Percentiles rank a stretch among this genome's conserved stretches.
Evolutionary conservation across 495 filamentous ascomycete genomes (phyloP).

Genomic region (Xylaria intraflava): DNA sequence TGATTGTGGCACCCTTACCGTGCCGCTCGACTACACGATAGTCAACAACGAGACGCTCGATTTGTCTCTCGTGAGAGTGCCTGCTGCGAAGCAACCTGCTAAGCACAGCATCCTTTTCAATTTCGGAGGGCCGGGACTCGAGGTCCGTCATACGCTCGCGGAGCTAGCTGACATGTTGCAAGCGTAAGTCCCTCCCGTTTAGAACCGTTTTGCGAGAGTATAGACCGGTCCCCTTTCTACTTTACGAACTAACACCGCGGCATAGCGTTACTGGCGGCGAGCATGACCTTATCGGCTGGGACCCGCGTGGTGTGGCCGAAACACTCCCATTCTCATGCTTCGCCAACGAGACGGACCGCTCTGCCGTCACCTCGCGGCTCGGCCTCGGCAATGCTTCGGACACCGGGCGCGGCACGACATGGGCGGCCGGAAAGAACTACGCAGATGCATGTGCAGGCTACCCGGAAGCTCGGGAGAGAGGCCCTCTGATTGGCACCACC

Average conservation of each 20-base stretch:
- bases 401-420: conserved; percentile 17
- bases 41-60: conserved; percentile 22
- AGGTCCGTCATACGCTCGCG: conserved; percentile 13
- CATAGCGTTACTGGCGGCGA: conserved; percentile 25
- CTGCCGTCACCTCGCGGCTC: background rate
- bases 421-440: conserved; percentile 13
- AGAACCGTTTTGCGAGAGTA: too few species aligned
- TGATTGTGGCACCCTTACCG: conserved; percentile 31
- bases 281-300: conserved; percentile 35
- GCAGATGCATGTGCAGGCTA: conserved; percentile 12
- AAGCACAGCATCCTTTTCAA: conserved; percentile 37
- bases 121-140: conserved; percentile 37
- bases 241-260: background rate
- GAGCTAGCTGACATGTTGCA: conserved; percentile 12
- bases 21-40: conserved; percentile 38
- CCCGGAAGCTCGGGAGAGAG: conserved; percentile 14
- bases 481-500: conserved; percentile 29
- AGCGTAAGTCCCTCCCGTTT: conserved; percentile 6
- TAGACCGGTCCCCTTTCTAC: too few species aligned
- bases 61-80: conserved; percentile 28
- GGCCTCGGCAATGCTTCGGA: conserved; percentile 15
- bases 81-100: conserved; percentile 22
- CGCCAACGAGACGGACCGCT: conserved; percentile 6
- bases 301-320: conserved; percentile 33
- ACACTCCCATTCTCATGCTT: conserved; percentile 36